Percentiles rank a stretch among this genome's conserved stretches.
These are phyloP conservation scores for Pittosporum tobira DNA, from an alignment of 129 eudicot genomes.

Conservation along the genomic window DNA sequence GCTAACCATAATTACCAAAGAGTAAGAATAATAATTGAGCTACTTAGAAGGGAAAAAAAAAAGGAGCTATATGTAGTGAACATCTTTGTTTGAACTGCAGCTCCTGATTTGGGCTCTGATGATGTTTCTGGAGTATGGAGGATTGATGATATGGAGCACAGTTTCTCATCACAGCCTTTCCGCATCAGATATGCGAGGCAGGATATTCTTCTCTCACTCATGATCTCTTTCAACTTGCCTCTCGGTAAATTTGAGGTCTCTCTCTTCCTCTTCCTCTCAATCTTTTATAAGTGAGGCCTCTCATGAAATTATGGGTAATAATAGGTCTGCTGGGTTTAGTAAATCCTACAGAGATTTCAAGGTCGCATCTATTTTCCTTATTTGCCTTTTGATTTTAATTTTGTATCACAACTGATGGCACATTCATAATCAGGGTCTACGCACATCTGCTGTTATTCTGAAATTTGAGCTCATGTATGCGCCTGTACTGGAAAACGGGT, in stretches of 20 bases:
- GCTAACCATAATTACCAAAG: too few relatives aligned
- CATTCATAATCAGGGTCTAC: conserved; percentile 48
- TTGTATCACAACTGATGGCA: conserved; percentile 12
- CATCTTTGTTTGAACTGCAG: conserved; percentile 37
- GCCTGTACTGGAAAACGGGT: conserved; percentile 75
- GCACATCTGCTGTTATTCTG: conserved; percentile 78
- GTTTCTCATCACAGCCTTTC: conserved; percentile 93
- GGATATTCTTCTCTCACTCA: conserved; percentile 80
- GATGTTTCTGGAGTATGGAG: conserved; percentile 82
- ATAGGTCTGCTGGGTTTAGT: too few relatives aligned
- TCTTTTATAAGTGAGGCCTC: not conserved
- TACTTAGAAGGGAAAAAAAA: too few relatives aligned
- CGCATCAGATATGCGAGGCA: conserved; percentile 91
- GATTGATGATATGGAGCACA: conserved; percentile 84
- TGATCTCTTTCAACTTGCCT: conserved; percentile 90
- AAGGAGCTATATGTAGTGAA: conserved; percentile 7
- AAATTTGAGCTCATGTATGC: conserved; percentile 89
- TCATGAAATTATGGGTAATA: too few relatives aligned
- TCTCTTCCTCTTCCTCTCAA: conserved; percentile 15
- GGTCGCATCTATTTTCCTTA: not conserved
- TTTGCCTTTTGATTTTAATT: not conserved
- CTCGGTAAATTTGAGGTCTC: conserved; percentile 65
- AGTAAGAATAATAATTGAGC: too few relatives aligned
- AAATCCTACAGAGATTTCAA: too few relatives aligned
- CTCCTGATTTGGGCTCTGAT: conserved; percentile 86